These are phyloP conservation scores for Xylaria sp. DNA, from an alignment of 2,329 filamentous ascomycete genomes.

Conservation along the genomic window DNA sequence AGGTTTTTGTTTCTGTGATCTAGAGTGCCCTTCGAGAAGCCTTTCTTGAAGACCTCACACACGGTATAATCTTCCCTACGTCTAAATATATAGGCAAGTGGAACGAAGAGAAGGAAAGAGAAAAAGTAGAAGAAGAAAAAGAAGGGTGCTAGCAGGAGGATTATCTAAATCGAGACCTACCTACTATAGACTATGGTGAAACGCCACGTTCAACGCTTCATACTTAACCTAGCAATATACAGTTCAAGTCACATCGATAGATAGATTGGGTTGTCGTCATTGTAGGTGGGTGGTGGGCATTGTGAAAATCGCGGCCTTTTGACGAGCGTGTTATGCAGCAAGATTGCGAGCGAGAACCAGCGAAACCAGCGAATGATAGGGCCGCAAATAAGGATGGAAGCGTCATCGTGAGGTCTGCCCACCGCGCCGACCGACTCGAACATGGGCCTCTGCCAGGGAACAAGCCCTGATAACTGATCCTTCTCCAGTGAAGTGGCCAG, in stretches of 20 bases:
- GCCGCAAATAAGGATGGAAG: slow-evolving; percentile 16
- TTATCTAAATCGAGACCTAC: no score
- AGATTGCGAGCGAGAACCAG: slow-evolving; percentile 15
- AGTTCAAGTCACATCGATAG: neutral
- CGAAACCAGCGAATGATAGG: slow-evolving; percentile 27
- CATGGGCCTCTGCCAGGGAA: slow-evolving; percentile 33
- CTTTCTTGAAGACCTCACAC: neutral
- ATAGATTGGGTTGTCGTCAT: slow-evolving; percentile 23
- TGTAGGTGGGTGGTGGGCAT: neutral
- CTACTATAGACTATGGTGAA: neutral
- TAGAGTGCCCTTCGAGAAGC: slow-evolving; percentile 14
- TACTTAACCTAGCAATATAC: neutral
- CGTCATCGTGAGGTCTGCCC: slow-evolving; percentile 31
- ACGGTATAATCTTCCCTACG: neutral
- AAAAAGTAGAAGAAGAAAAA: neutral
- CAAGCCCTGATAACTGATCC: slow-evolving; percentile 12
- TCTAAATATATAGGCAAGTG: neutral
- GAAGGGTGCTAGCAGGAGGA: neutral
- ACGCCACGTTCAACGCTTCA: neutral
- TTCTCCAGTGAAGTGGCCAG: slow-evolving; percentile 14
- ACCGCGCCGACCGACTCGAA: slow-evolving; percentile 18
- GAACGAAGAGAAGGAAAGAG: neutral
- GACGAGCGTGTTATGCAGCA: slow-evolving; percentile 11
- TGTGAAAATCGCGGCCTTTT: slow-evolving; percentile 14
- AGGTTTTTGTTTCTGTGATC: neutral